These are phyloP conservation scores for Boletus speciosus DNA, from an alignment of 768 basidiomycete genomes.

Conservation along the genomic window DNA sequence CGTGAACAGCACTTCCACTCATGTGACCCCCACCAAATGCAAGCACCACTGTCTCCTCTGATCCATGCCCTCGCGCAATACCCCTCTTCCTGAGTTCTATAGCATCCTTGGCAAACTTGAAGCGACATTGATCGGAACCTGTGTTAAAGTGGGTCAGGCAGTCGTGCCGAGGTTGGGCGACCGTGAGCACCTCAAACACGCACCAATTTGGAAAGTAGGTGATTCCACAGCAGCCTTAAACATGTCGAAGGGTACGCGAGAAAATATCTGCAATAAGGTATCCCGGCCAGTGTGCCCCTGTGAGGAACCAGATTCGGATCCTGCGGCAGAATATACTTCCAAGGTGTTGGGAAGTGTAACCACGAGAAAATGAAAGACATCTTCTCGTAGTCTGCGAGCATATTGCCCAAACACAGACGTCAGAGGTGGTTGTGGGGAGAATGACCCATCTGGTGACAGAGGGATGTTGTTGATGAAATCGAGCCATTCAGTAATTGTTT, in stretches of 20 bases:
- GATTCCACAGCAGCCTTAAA: conserved; percentile 83
- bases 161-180: not conserved
- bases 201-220: conserved; percentile 76
- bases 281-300: conserved; percentile 51
- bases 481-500: conserved; percentile 75
- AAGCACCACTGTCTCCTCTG: conserved; percentile 88
- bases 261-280: conserved; percentile 68
- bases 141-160: conserved; percentile 20
- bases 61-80: conserved; percentile 64
- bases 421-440: conserved; percentile 40
- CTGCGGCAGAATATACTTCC: conserved; percentile 46
- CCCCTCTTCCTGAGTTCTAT: conserved; percentile 80
- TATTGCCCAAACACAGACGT: conserved; percentile 72
- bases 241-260: conserved; percentile 81
- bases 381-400: conserved; percentile 70
- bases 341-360: conserved; percentile 67
- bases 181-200: conserved; percentile 21
- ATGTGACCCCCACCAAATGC: conserved; percentile 74
- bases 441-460: conserved; percentile 44
- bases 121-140: conserved; percentile 83
- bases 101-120: conserved; percentile 89
- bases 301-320: conserved; percentile 37
- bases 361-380: conserved; percentile 76
- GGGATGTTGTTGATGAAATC: conserved; percentile 66
- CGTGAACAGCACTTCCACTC: conserved; percentile 74